phyloP scores from a whole-genome alignment of 768 basidiomycete genomes.

The Leccinum olivaceopallidum region DNA sequence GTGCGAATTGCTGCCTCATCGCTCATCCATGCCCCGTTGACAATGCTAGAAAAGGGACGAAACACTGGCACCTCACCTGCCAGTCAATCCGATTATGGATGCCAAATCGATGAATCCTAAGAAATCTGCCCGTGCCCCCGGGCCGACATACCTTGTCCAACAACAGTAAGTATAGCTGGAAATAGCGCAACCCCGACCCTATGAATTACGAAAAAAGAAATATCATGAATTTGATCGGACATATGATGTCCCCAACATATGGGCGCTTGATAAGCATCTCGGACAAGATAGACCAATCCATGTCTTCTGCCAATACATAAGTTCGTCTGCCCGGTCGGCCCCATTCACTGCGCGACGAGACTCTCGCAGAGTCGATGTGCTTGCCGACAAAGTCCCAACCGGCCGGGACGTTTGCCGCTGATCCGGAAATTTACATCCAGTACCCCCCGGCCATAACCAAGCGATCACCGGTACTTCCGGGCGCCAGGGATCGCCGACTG shows the following conservation, averaged over 20 bases:
- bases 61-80: neutral
- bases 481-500: neutral
- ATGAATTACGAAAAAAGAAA: neutral
- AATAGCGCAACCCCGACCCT: neutral
- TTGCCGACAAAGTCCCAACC: neutral
- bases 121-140: neutral
- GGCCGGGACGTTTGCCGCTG: neutral
- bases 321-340: neutral
- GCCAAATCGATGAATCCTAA: neutral
- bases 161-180: neutral
- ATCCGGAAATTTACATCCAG: neutral
- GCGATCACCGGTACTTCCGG: neutral
- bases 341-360: neutral
- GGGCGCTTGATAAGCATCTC: neutral
- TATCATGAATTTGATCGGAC: neutral
- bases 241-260: neutral
- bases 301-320: neutral
- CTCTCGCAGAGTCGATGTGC: neutral
- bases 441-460: neutral
- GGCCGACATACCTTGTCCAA: too few relatives aligned
- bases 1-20: neutral
- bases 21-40: neutral
- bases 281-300: neutral
- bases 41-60: neutral
- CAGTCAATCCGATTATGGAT: neutral